These are phyloP conservation scores for Chiua virens DNA, from an alignment of 768 basidiomycete species.

Conservation along the genomic window DNA sequence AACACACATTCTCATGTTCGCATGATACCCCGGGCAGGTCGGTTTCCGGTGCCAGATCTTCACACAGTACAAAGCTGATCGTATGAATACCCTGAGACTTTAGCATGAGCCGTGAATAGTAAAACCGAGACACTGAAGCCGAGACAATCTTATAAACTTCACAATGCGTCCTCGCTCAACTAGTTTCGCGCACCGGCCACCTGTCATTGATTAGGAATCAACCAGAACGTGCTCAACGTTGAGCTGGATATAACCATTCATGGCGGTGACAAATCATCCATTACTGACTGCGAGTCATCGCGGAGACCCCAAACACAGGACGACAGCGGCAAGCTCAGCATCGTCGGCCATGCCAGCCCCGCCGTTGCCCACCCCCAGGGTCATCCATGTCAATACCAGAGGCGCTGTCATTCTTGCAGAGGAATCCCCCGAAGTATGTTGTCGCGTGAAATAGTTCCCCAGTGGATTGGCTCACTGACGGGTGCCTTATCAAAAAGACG, in stretches of 20 bases:
- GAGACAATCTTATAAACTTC: slow-evolving; percentile 2
- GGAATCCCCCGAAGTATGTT: slow-evolving; percentile 87
- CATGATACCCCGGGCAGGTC: slow-evolving; percentile 2
- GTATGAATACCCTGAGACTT: slow-evolving; percentile 7
- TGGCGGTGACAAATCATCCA: too few relatives aligned
- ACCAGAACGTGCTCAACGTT: slow-evolving; percentile 10
- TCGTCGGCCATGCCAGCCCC: slow-evolving; percentile 46
- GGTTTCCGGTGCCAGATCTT: background rate
- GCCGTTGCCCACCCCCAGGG: slow-evolving; percentile 75
- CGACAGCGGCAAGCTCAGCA: slow-evolving; percentile 11
- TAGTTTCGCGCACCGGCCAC: slow-evolving; percentile 2
- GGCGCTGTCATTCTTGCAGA: slow-evolving; percentile 92
- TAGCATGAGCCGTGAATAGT: background rate
- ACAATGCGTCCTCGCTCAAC: background rate
- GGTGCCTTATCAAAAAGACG: slow-evolving; percentile 49
- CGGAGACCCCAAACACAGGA: slow-evolving; percentile 13
- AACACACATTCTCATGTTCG: slow-evolving; percentile 13
- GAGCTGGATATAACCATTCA: slow-evolving; percentile 5
- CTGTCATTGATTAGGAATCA: background rate
- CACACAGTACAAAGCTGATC: background rate
- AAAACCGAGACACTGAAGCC: background rate
- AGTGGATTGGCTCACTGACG: slow-evolving; percentile 9
- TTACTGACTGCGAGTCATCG: slow-evolving; percentile 4
- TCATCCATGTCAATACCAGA: slow-evolving; percentile 93
- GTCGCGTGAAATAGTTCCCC: background rate